Base-by-base conservation (phyloP, 352 stramenopile genomes). In the Globisporangium camurandrum region DNA sequence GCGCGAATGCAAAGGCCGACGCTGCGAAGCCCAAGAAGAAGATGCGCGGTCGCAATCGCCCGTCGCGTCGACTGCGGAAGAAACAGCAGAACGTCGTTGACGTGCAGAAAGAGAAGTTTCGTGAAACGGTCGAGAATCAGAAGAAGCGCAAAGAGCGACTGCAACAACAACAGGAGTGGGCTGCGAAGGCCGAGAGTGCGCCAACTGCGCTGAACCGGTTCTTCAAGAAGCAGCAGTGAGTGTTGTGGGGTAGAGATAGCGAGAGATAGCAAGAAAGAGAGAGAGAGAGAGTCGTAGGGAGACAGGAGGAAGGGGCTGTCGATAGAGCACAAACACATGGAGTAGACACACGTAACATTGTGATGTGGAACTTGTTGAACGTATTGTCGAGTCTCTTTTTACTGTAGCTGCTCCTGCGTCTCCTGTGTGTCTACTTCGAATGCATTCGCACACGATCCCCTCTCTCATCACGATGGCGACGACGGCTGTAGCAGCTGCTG, bases 11-110 rank as follows among this genome's bases (percentile, higher is more conserved):
- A 27, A 88, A 93, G 59, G 61, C 38, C 9, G 64, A 49, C 14
- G 55, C 55, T 40, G 63, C 66, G 23, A 69, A 64, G 34, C 92
- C 88, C 56, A 90, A 97, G 67, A 98, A 98, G 77, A 98, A 98
- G 71, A 98, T 97, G 86, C 84, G 96, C 51, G 97, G 97, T 26
- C 84, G 93, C 54, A 98, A 96, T 73, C 98, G 98, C 61, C 96
- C 97, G 62, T 92, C 88, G 38, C 95, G 95, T 40, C 96, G 97
- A 56, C 66, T 99, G 44, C 75, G 86, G 60, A 96, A 97, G 56
- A 99, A 99, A 62, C 86, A 98, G 59, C 90, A 96, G 63, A 99
- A 99, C 69, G 88, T 99, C n/a, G 76, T 99, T 19, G 95, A 98
- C 62, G 66, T 89, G 55, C 89, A 97, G 66, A 89, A 95, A 58